These are phyloP conservation scores for Lentinula boryana DNA, from an alignment of 768 basidiomycete species.

Conservation along the genomic window DNA sequence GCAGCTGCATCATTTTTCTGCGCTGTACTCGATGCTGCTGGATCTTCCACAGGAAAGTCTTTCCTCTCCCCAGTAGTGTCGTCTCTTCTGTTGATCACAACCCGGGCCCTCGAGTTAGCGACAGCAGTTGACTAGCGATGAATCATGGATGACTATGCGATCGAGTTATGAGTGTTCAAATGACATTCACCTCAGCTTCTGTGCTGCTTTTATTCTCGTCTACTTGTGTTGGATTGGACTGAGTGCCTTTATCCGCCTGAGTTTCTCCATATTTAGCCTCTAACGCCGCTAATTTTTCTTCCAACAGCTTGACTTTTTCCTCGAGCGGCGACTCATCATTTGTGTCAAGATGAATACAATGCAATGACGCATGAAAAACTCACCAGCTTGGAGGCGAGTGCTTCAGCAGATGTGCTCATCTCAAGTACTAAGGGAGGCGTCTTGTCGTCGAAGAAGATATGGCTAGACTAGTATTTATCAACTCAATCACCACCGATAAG, in stretches of 20 bases:
- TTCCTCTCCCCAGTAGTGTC: background rate
- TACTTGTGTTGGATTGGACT: background rate
- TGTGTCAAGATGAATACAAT: too few relatives aligned
- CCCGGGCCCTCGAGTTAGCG: background rate
- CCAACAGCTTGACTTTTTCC: background rate
- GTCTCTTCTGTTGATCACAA: background rate
- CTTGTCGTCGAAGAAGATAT: too few relatives aligned
- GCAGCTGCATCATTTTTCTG: background rate
- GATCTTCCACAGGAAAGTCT: background rate
- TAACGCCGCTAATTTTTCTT: background rate
- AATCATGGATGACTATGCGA: too few relatives aligned
- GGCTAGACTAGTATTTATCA: too few relatives aligned
- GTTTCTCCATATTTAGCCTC: background rate
- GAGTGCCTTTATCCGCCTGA: background rate
- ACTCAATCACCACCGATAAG: too few relatives aligned
- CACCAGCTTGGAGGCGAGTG: background rate
- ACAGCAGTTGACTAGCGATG: too few relatives aligned
- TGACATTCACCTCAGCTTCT: background rate
- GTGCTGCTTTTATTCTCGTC: background rate
- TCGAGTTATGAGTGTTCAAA: too few relatives aligned
- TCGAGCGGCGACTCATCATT: background rate
- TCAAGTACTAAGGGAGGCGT: too few relatives aligned
- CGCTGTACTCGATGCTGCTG: background rate
- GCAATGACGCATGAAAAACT: background rate
- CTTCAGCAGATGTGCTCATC: too few relatives aligned